Percentiles rank a stretch among this genome's conserved stretches.
These are phyloP conservation scores for Hypoxylon rubiginosum DNA, from an alignment of 2,329 filamentous ascomycete species.

Conservation along the genomic window DNA sequence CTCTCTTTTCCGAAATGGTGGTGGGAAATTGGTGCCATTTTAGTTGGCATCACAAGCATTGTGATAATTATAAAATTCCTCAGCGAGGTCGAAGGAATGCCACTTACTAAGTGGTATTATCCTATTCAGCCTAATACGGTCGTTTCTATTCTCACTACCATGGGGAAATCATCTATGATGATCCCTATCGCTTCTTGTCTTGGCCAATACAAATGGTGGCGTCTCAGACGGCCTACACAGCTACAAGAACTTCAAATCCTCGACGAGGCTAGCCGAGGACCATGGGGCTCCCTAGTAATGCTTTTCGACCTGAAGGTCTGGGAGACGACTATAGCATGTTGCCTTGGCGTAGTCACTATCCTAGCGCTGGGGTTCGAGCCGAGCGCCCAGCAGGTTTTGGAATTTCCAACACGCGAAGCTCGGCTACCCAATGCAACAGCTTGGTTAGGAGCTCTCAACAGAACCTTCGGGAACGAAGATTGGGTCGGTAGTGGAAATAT, in stretches of 20 bases:
- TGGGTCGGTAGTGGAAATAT: too few relatives aligned
- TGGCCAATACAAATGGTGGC: constrained; percentile 7
- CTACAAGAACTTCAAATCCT: background rate
- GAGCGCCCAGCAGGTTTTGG: constrained; percentile 9
- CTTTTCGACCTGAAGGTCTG: background rate
- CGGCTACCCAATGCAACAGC: background rate
- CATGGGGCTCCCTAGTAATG: background rate
- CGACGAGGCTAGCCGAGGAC: constrained; percentile 4
- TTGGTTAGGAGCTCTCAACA: background rate
- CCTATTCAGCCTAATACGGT: background rate
- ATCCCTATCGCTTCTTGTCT: constrained; percentile 2
- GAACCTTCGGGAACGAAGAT: too few relatives aligned
- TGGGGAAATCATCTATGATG: background rate
- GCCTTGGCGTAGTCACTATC: background rate
- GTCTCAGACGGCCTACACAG: background rate
- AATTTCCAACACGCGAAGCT: background rate
- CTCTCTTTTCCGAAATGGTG: background rate
- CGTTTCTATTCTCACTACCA: constrained; percentile 2
- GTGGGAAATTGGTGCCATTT: background rate
- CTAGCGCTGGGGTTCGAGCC: constrained; percentile 1
- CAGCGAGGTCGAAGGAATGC: background rate
- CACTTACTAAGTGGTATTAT: background rate
- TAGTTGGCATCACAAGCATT: background rate
- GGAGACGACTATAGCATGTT: background rate
- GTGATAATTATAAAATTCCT: background rate